phyloP scores from a whole-genome alignment of 176 grass and related monocot genomes.

The Hyparrhenia diplandra region DNA sequence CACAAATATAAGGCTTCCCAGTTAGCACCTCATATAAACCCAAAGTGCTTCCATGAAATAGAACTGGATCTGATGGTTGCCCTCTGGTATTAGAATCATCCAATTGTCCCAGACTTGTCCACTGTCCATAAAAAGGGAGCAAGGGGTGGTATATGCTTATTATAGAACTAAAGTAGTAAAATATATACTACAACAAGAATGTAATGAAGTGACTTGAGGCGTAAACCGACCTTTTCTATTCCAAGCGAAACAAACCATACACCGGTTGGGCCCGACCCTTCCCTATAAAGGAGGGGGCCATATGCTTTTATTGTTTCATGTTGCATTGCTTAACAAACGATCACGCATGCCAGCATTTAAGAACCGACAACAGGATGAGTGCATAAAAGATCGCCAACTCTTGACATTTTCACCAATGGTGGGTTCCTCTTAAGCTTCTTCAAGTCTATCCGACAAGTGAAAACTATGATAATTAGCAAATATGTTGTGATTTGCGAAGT shows the following conservation, averaged over 20 bases:
- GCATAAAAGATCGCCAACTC: constrained; percentile 52
- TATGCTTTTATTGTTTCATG: constrained; percentile 60
- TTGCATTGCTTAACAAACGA: constrained; percentile 58
- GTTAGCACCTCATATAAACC: constrained; percentile 38
- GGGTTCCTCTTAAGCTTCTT: constrained; percentile 80
- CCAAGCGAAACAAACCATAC: constrained; percentile 78
- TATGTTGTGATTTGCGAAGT: not conserved
- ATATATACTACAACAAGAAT: too few species aligned
- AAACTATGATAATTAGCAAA: constrained; percentile 8
- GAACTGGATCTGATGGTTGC: constrained; percentile 71
- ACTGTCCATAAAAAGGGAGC: constrained; percentile 31
- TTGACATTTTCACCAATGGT: constrained; percentile 81
- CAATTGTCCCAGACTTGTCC: constrained; percentile 48
- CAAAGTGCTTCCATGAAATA: constrained; percentile 75
- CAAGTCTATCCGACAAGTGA: constrained; percentile 63
- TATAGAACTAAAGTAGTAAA: too few species aligned
- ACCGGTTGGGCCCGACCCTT: constrained; percentile 62
- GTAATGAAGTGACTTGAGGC: not conserved
- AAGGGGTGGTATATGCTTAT: too few species aligned
- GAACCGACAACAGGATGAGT: constrained; percentile 67
- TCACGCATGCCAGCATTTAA: constrained; percentile 47
- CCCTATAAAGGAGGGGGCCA: constrained; percentile 54
- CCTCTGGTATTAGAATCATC: constrained; percentile 36
- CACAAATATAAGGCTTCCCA: constrained; percentile 83
- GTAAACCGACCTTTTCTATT: constrained; percentile 63